Conservation (phyloP, 805 yeast species). For the Kuraishia molischiana region DNA sequence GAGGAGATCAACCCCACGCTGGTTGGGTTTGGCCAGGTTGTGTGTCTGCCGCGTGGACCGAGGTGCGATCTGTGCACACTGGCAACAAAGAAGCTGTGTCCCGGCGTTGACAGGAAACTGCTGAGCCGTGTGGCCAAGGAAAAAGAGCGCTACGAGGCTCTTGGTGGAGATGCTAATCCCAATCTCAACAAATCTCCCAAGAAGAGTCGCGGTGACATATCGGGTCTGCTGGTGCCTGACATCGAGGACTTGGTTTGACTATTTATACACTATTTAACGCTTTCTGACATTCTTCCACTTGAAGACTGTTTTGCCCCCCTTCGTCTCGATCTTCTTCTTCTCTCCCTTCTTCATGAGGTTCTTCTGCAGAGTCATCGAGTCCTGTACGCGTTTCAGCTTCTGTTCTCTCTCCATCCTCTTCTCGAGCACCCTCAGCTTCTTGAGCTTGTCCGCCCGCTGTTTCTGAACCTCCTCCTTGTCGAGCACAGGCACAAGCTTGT, state of each 20-base stretch:
- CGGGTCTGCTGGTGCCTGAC: constrained; percentile 21
- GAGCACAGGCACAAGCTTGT: constrained; percentile 6
- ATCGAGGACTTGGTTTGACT: constrained; percentile 19
- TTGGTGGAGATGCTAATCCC: constrained; percentile 10
- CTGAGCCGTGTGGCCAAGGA: constrained; percentile 18
- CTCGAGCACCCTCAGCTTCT: constrained; percentile 50
- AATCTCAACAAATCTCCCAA: constrained; percentile 5
- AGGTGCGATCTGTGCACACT: constrained; percentile 66
- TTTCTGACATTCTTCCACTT: constrained; percentile 84
- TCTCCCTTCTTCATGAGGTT: constrained; percentile 89
- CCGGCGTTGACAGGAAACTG: constrained; percentile 40
- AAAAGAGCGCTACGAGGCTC: constrained; percentile 12
- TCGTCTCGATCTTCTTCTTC: constrained; percentile 62
- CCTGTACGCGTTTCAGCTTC: constrained; percentile 59
- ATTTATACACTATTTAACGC: constrained; percentile 16
- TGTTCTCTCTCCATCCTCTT: constrained; percentile 60
- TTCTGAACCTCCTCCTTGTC: constrained; percentile 12
- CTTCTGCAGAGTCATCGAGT: constrained; percentile 65
- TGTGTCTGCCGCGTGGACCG: constrained; percentile 63
- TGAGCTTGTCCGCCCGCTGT: constrained; percentile 41
- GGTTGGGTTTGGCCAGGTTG: constrained; percentile 90
- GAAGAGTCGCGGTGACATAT: constrained; percentile 33
- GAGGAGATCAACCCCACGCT: constrained; percentile 73
- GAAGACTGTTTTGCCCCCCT: constrained; percentile 59
- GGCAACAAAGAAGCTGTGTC: constrained; percentile 44